Conservation (phyloP, 2,329 filamentous ascomycete genomes). For the Aureobasidium subglaciale region DNA sequence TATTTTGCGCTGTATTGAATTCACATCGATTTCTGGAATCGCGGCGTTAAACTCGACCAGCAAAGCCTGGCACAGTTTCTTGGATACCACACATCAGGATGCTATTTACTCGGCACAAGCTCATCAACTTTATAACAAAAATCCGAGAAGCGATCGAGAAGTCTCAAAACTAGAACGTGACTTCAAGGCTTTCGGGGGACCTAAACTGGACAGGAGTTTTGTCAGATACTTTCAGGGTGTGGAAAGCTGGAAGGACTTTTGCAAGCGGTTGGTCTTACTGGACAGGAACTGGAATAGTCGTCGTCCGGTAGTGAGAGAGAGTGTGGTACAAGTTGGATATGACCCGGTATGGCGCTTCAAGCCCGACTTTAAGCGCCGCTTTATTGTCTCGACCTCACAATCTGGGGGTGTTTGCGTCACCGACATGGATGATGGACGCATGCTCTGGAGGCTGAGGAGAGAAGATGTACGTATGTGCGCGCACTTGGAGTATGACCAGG, state of each 20-base stretch:
- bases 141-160: neutral
- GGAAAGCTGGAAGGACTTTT: slow-evolving; percentile 39
- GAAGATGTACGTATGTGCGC: slow-evolving; percentile 37
- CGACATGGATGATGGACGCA: slow-evolving; percentile 38
- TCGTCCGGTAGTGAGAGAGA: slow-evolving; percentile 32
- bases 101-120: slow-evolving; percentile 34
- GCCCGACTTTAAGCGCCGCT: slow-evolving; percentile 40
- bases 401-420: slow-evolving; percentile 40
- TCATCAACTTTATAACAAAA: slow-evolving; percentile 20
- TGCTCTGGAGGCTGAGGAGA: slow-evolving; percentile 31
- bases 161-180: slow-evolving; percentile 23
- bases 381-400: slow-evolving; percentile 41
- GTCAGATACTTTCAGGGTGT: slow-evolving; percentile 30
- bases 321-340: slow-evolving; percentile 35
- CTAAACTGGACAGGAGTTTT: slow-evolving; percentile 20
- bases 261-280: slow-evolving; percentile 35
- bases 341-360: slow-evolving; percentile 41
- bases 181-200: slow-evolving; percentile 26
- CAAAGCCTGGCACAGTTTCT: slow-evolving; percentile 36
- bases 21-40: slow-evolving; percentile 29
- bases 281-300: slow-evolving; percentile 32
- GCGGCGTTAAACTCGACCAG: slow-evolving; percentile 31
- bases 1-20: slow-evolving; percentile 35
- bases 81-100: slow-evolving; percentile 37
- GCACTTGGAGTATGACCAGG: slow-evolving; percentile 37